Conservation (phyloP, 73 alveolate genomes). For the Symbiodinium pilosum region DNA sequence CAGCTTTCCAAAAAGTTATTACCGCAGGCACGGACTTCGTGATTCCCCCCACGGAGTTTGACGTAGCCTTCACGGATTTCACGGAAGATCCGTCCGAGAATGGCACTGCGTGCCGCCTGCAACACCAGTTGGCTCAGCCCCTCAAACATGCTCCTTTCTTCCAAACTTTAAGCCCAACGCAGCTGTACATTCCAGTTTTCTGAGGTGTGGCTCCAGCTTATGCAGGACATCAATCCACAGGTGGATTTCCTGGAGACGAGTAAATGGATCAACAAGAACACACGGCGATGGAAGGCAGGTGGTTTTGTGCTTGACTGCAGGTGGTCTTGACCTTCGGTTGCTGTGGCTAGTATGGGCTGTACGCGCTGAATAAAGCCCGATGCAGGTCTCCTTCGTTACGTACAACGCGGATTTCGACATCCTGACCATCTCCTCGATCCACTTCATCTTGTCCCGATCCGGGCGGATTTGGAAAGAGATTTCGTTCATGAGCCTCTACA, state of each 20-base stretch:
- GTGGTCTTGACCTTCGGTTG: too few relatives aligned
- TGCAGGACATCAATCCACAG: background rate
- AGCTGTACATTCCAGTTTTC: background rate
- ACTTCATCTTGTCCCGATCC: slow-evolving; percentile 55
- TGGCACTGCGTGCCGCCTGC: background rate
- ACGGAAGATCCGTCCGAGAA: slow-evolving; percentile 13
- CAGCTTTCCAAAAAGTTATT: too few relatives aligned
- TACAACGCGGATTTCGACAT: slow-evolving; percentile 89
- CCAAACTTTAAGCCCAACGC: background rate
- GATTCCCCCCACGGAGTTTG: slow-evolving; percentile 83
- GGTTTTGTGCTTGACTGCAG: too few relatives aligned
- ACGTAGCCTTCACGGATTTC: slow-evolving; percentile 17
- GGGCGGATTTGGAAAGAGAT: slow-evolving; percentile 82
- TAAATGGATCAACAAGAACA: background rate
- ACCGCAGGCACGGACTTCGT: slow-evolving; percentile 33
- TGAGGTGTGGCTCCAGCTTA: background rate
- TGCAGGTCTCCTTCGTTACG: slow-evolving; percentile 55
- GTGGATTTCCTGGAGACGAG: background rate
- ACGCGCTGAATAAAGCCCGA: too few relatives aligned
- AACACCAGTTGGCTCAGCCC: background rate
- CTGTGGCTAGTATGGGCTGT: too few relatives aligned
- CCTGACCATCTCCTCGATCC: slow-evolving; percentile 46
- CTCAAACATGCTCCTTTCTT: background rate
- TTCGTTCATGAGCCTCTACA: slow-evolving; percentile 43
- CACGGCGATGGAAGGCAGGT: background rate